Percentiles rank a stretch among this genome's conserved stretches.
These are phyloP conservation scores for Rutidosis leptorrhynchoides DNA, from an alignment of 129 eudicot genomes.

Conservation along the genomic window DNA sequence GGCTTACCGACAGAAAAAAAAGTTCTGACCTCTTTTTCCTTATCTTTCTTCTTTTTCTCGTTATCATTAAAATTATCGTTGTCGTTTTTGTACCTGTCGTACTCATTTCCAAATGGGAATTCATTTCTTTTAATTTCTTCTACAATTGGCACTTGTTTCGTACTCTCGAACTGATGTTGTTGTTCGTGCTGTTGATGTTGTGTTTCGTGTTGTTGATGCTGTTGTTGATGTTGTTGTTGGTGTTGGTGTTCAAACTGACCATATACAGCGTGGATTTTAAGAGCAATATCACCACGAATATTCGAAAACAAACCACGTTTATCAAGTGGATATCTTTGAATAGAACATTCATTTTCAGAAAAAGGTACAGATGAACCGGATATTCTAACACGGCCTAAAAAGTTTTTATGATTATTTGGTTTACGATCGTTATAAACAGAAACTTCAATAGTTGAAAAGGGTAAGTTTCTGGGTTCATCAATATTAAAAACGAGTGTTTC, in stretches of 20 bases:
- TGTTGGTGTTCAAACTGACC: conserved; percentile 22
- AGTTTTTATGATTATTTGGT: conserved; percentile 36
- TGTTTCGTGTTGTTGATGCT: not conserved
- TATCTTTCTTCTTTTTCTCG: conserved; percentile 41
- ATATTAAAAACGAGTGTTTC: conserved; percentile 58
- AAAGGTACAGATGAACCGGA: conserved; percentile 58
- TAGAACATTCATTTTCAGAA: conserved; percentile 44
- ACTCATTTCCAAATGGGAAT: conserved; percentile 32
- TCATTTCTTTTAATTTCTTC: conserved; percentile 42
- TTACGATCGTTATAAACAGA: conserved; percentile 55
- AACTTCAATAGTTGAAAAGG: conserved; percentile 39
- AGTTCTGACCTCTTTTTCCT: conserved; percentile 59
- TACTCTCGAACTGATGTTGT: conserved; percentile 22
- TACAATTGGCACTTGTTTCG: conserved; percentile 4
- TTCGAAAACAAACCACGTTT: conserved; percentile 80
- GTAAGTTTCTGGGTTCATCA: conserved; percentile 35
- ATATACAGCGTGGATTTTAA: conserved; percentile 35
- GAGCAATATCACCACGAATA: conserved; percentile 74
- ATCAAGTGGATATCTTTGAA: conserved; percentile 75
- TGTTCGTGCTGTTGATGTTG: conserved; percentile 9
- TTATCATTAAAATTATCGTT: not conserved
- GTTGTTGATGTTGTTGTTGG: not conserved
- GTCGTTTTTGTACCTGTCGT: conserved; percentile 27
- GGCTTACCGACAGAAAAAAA: conserved; percentile 64
- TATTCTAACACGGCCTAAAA: conserved; percentile 72